phyloP scores from a whole-genome alignment of 2,329 filamentous ascomycete species.

The Tolypocladium endophyticum region DNA sequence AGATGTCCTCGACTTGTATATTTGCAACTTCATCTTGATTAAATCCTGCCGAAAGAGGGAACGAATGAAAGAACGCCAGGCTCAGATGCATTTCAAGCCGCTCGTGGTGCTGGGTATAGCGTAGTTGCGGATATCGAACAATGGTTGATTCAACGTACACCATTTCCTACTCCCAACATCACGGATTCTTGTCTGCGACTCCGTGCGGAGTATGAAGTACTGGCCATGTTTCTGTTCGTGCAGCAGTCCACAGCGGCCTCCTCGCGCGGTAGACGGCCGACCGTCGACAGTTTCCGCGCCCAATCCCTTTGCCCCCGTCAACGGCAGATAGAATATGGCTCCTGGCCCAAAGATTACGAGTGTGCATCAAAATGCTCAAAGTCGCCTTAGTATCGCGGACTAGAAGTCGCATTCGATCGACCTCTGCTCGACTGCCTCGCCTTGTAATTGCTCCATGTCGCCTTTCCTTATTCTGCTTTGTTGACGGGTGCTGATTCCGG shows the following conservation, averaged over 20 bases:
- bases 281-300: not conserved
- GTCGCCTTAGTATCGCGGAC: not conserved
- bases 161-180: not conserved
- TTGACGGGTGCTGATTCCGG: conserved; percentile 5
- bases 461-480: conserved; percentile 1
- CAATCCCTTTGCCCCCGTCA: not conserved
- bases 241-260: not conserved
- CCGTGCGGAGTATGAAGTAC: not conserved
- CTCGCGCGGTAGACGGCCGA: not conserved
- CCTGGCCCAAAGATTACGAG: not conserved
- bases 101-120: not conserved
- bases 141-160: not conserved
- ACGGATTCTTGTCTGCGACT: too few species aligned
- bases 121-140: not conserved
- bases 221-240: not conserved
- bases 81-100: not conserved
- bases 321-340: not conserved
- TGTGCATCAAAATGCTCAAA: not conserved
- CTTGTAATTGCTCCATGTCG: not conserved
- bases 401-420: not conserved
- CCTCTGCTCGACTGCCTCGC: not conserved
- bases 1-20: not conserved
- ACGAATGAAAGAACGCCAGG: not conserved
- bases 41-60: not conserved
- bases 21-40: not conserved